These are phyloP conservation scores for Xylaria sp. DNA, from an alignment of 2,329 filamentous ascomycete species.

Conservation along the genomic window DNA sequence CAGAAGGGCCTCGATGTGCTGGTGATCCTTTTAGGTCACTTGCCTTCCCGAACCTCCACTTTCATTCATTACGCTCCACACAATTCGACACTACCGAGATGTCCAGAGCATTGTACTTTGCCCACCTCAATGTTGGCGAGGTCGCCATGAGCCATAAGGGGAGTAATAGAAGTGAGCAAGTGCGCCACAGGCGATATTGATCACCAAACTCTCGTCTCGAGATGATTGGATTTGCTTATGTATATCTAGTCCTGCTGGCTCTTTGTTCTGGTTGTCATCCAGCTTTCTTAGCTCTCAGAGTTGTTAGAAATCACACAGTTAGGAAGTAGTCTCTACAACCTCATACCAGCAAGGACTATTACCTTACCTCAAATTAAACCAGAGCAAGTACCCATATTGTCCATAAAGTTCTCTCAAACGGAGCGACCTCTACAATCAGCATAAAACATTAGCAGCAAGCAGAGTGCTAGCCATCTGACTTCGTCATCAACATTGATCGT, in stretches of 20 bases:
- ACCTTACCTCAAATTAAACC: slow-evolving; percentile 10
- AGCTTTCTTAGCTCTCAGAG: slow-evolving; percentile 23
- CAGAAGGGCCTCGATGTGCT: slow-evolving; percentile 37
- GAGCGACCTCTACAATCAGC: slow-evolving; percentile 5
- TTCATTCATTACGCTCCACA: slow-evolving; percentile 44
- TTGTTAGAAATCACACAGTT: slow-evolving; percentile 13
- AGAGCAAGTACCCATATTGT: slow-evolving; percentile 18
- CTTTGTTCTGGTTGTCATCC: slow-evolving; percentile 13
- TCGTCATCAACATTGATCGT: slow-evolving; percentile 17
- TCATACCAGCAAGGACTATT: slow-evolving; percentile 4
- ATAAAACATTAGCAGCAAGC: slow-evolving; percentile 1
- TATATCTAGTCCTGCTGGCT: slow-evolving; percentile 29
- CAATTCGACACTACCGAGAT: slow-evolving; percentile 37
- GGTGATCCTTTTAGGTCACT: slow-evolving; percentile 37
- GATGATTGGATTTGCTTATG: slow-evolving; percentile 23
- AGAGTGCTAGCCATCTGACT: slow-evolving; percentile 18
- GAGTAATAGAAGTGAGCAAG: slow-evolving; percentile 26
- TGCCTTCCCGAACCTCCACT: slow-evolving; percentile 49
- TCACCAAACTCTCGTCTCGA: slow-evolving; percentile 36
- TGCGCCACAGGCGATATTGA: slow-evolving; percentile 41
- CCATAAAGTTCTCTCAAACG: slow-evolving; percentile 26
- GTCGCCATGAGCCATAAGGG: slow-evolving; percentile 17
- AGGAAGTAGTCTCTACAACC: slow-evolving; percentile 9
- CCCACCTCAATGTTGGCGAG: slow-evolving; percentile 24
- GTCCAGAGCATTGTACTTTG: slow-evolving; percentile 33